These are phyloP conservation scores for Neonectria hederae DNA, from an alignment of 2,329 filamentous ascomycete species.

Conservation along the genomic window DNA sequence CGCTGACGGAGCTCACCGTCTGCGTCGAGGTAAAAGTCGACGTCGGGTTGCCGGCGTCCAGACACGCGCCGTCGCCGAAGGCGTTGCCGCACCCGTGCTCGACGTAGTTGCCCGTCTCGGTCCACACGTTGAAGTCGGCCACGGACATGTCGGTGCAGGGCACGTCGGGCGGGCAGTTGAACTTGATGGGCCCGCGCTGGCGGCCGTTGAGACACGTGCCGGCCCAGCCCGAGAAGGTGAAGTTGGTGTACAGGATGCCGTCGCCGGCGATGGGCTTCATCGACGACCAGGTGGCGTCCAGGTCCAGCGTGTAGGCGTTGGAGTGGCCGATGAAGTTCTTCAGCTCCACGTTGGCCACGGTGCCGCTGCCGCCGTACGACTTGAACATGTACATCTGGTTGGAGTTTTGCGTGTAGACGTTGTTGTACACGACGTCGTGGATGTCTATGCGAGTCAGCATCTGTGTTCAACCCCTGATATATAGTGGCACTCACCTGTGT, in stretches of 20 bases:
- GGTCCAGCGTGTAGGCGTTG: slow-evolving; percentile 34
- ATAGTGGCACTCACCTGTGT: slow-evolving; percentile 12
- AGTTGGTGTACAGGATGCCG: slow-evolving; percentile 33
- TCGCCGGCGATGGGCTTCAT: slow-evolving; percentile 26
- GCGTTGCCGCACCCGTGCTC: slow-evolving; percentile 34
- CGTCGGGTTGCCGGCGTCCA: slow-evolving; percentile 20
- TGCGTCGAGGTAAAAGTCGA: slow-evolving; percentile 29
- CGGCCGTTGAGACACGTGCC: slow-evolving; percentile 32
- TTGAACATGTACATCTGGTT: slow-evolving; percentile 41
- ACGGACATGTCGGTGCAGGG: slow-evolving; percentile 35
- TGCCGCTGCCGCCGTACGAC: slow-evolving; percentile 34
- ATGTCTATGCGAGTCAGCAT: slow-evolving; percentile 10
- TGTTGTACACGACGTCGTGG: slow-evolving; percentile 32
- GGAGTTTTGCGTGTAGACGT: slow-evolving; percentile 34
- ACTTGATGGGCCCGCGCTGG: slow-evolving; percentile 33
- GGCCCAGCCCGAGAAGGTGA: slow-evolving; percentile 35
- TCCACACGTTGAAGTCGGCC: slow-evolving; percentile 32
- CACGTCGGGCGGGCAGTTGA: slow-evolving; percentile 32
- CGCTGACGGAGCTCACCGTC: slow-evolving; percentile 22
- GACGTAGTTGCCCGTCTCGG: slow-evolving; percentile 19
- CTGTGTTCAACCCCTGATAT: too few species aligned
- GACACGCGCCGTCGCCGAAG: slow-evolving; percentile 29
- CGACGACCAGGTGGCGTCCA: slow-evolving; percentile 33
- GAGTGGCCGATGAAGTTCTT: slow-evolving; percentile 36
- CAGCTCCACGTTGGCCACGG: slow-evolving; percentile 31